Base-by-base conservation (phyloP, 345 rosid species). In the Aquilaria malaccensis region DNA sequence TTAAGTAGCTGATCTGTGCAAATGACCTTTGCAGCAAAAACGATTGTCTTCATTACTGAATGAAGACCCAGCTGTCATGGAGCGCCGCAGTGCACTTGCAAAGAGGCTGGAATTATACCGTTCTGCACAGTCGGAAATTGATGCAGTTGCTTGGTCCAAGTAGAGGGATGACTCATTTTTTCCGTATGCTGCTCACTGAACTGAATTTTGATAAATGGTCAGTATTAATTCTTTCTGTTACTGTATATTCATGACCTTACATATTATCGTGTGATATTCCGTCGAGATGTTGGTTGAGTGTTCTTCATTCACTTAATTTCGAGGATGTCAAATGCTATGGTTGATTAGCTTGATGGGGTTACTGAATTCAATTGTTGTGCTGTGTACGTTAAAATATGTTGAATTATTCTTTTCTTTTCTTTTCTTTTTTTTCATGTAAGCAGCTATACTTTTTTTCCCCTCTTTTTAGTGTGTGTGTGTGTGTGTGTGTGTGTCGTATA, bases 11-110 rank as follows among this genome's bases (percentile, higher is more conserved):
- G 33, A 29, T 54, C 43, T 37, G 33, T 56, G 30, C 51, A 33
- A 60, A 13, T 63, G 13, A 13, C 56, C 13, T 57, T 10, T 63
- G 79, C 85, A 95, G 99, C 88, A 69, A 84, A 95, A 88, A 76
- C 81, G 78, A 32, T 74, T 95, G 37, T 95, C 99, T 0, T 75
- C 95, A 0, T 61, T 95, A 9, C 73, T 95, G 79, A 95, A 95
- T 3, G 99, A 95, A 74, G 99, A 95, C 70, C 97, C 99, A 1
- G 99, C 96, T 2, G 73, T 95, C 61, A 91, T 95, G 99, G 97
- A 95, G 77, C 92, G 96, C 55, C 81, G 99, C 0, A 62, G 83
- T 47, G 86, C 79, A 50, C 93, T 95, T 29, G 84, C 95, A 0
- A 91, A 91, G 86, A 76, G 97, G 67, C 74, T 95, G 54, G 99